Percentiles rank a stretch among this genome's conserved stretches.
Conservation (phyloP, 1,284 basidiomycete genomes). For the Gymnopus androsaceus region DNA sequence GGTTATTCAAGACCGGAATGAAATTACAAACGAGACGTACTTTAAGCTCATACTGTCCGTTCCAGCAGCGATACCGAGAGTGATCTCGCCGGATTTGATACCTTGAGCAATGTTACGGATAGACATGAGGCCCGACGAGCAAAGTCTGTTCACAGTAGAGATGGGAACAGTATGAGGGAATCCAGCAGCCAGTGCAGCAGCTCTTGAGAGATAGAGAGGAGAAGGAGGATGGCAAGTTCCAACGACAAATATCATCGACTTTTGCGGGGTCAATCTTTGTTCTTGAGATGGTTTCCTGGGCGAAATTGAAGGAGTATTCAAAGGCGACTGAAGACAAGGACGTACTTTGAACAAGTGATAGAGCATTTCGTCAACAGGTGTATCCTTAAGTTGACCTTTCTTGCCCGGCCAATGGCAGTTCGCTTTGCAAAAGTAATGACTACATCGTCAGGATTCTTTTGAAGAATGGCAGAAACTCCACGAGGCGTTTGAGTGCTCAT, state of each 20-base stretch:
- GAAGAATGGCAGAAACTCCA: slow-evolving; percentile 51
- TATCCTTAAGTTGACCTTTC: slow-evolving; percentile 82
- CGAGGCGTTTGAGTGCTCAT: slow-evolving; percentile 47
- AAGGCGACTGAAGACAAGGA: not conserved
- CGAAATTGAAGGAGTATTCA: not conserved
- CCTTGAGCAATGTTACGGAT: slow-evolving; percentile 79
- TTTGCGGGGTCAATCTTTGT: slow-evolving; percentile 50
- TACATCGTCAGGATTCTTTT: slow-evolving; percentile 77
- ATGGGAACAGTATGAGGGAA: slow-evolving; percentile 78
- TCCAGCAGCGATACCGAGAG: slow-evolving; percentile 79
- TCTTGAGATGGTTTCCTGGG: slow-evolving; percentile 44
- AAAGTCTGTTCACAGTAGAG: slow-evolving; percentile 80
- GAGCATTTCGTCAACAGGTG: slow-evolving; percentile 73
- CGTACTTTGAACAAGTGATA: slow-evolving; percentile 66
- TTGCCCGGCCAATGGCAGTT: slow-evolving; percentile 76
- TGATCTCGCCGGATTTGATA: slow-evolving; percentile 69
- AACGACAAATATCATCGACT: slow-evolving; percentile 85
- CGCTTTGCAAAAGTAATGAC: slow-evolving; percentile 86
- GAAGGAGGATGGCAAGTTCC: slow-evolving; percentile 87
- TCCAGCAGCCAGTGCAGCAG: slow-evolving; percentile 80
- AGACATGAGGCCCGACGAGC: slow-evolving; percentile 86
- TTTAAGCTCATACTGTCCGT: slow-evolving; percentile 85
- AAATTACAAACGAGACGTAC: slow-evolving; percentile 41
- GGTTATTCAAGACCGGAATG: slow-evolving; percentile 1
- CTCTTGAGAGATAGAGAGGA: slow-evolving; percentile 75